Conservation (phyloP, 106 monocot species). For the Allium cepa region DNA sequence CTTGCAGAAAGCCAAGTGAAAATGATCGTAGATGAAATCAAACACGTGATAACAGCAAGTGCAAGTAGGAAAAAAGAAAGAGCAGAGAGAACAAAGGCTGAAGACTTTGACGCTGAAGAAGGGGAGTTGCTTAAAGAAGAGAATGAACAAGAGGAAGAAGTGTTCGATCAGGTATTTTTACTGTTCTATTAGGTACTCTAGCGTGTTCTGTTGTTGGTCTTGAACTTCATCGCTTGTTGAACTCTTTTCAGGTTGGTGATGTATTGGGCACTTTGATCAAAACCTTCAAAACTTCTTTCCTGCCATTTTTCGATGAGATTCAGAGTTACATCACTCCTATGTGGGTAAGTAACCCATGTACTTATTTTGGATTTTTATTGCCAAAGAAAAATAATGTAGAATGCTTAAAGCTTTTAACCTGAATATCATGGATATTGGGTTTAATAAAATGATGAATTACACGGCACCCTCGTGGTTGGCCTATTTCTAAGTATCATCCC, state of each 20-base stretch:
- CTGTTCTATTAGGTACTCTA: background rate
- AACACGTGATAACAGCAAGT: conserved; percentile 87
- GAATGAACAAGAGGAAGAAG: conserved; percentile 97
- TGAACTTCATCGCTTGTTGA: background rate
- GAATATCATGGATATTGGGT: no score
- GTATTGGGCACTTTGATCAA: conserved; percentile 87
- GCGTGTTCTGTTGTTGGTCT: background rate
- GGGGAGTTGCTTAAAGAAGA: conserved; percentile 88
- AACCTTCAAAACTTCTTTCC: conserved; percentile 78
- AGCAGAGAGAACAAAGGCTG: conserved; percentile 69
- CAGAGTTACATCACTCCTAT: conserved; percentile 84
- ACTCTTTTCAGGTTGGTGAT: conserved; percentile 64
- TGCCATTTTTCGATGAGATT: conserved; percentile 96
- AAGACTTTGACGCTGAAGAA: conserved; percentile 97
- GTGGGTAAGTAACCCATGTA: conserved; percentile 53
- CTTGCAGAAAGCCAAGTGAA: conserved; percentile 75
- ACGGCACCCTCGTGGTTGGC: no score
- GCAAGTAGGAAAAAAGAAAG: conserved; percentile 72
- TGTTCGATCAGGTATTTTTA: conserved; percentile 69
- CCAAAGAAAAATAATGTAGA: no score
- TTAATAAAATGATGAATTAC: no score
- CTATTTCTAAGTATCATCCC: no score
- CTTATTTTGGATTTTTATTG: background rate
- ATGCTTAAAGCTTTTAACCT: no score
- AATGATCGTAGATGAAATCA: conserved; percentile 82